These are phyloP conservation scores for Dendrobium chrysotoxum DNA, from an alignment of 106 monocot species.

Conservation along the genomic window DNA sequence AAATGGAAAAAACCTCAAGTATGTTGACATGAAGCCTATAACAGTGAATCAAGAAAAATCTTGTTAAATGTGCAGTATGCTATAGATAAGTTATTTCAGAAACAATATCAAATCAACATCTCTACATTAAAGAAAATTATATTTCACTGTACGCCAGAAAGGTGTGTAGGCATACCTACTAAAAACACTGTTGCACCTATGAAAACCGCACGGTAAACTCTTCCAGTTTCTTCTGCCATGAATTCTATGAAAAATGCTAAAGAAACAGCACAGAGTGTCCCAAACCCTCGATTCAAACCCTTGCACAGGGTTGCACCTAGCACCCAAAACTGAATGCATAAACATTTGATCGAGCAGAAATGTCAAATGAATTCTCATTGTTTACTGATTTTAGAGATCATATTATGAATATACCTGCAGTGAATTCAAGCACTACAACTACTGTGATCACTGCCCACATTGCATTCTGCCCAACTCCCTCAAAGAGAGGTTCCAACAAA, in stretches of 20 bases:
- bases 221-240: constrained; percentile 29
- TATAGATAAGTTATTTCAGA: too few species aligned
- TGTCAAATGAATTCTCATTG: not conserved
- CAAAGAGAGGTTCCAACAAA: constrained; percentile 57
- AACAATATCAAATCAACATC: too few species aligned
- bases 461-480: constrained; percentile 55
- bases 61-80: too few species aligned
- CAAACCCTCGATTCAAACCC: constrained; percentile 66
- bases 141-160: not conserved
- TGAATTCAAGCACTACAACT: constrained; percentile 62
- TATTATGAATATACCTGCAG: constrained; percentile 32
- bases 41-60: not conserved
- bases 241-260: constrained; percentile 61
- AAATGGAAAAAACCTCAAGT: constrained; percentile 53
- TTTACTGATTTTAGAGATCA: too few species aligned
- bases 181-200: constrained; percentile 52
- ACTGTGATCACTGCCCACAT: constrained; percentile 87
- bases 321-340: not conserved
- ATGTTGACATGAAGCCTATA: constrained; percentile 54
- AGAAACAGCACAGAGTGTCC: constrained; percentile 55
- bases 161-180: constrained; percentile 29
- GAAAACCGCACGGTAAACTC: constrained; percentile 37
- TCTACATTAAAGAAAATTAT: too few species aligned
- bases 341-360: not conserved
- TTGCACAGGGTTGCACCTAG: constrained; percentile 82